Base-by-base conservation (phyloP, 2,329 filamentous ascomycete genomes). In the Rhinocladiella similis region DNA sequence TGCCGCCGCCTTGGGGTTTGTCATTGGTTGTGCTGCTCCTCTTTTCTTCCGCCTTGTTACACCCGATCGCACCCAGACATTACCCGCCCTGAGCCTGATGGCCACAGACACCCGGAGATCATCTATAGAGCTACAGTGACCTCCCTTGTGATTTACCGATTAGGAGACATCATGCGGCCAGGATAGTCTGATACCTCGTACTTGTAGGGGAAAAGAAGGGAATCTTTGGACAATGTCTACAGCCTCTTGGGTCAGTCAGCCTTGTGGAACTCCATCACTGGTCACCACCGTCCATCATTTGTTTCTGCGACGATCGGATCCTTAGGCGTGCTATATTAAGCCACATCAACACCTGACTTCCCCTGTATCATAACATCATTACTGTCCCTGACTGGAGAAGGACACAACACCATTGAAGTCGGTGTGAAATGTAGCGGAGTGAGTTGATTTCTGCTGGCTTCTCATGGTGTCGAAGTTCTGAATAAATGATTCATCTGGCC, bases 1-100 rank as follows among this genome's bases (percentile, higher is more conserved):
- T 67, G 65, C 65, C 65, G 39, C 54, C 67, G 60, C 65, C 65
- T 56, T 59, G 42, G 55, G 46, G 59, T 51, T 63, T 33, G 48
- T 25, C 54, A 60, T 57, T 53, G 54, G 63, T 59, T 53, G 41
- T 33, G 27, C 48, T 14, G 48, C 49, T 16, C 20, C 51, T 41
- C 13, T n/a, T 33, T 41, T 50, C 38, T 50, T 22, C 36, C n/a
- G 18, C 27, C 29, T 41, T 41, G 38, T 41, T 19, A 16, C 38
- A 41, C 38, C 38, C 38, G 18, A 41, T 13, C 12, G 5, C 14
- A 18, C 35, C 35, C 14, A 46, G 13, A 13, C 42, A 9, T 45
- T n/a, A 45, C 10, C 35, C 42, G 22, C 29, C 22, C 5, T n/a
- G n/a, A n/a, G n/a, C n/a, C n/a, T n/a, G n/a, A n/a, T n/a, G n/a